A percentile compares a stretch with the other conserved stretches of the same genome.
Conservation (phyloP, 495 filamentous ascomycete species). For the Copromyces sp. region DNA sequence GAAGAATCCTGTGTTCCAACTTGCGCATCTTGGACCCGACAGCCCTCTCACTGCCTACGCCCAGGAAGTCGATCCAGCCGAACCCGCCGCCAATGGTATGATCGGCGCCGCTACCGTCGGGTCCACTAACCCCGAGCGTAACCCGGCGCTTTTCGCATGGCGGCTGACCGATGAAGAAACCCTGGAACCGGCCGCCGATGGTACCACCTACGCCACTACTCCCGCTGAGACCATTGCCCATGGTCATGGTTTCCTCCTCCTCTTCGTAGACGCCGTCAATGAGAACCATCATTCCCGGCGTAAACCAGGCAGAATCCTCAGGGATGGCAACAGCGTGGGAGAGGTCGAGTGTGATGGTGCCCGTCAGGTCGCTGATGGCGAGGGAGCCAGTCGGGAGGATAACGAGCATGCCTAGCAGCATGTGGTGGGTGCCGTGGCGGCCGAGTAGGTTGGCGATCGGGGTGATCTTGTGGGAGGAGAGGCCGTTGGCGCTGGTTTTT, state of each 20-base stretch:
- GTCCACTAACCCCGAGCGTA: conserved; percentile 57
- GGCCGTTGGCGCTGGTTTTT: conserved; percentile 41
- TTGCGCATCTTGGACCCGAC: conserved; percentile 72
- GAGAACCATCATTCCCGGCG: conserved; percentile 88
- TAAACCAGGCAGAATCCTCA: conserved; percentile 79
- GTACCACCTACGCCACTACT: conserved; percentile 75
- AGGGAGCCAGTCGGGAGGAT: conserved; percentile 74
- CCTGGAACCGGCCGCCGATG: conserved; percentile 82
- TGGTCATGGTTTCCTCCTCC: conserved; percentile 50
- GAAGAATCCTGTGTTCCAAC: conserved; percentile 46
- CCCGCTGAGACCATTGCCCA: conserved; percentile 56
- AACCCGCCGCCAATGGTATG: conserved; percentile 70
- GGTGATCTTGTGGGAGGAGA: conserved; percentile 77
- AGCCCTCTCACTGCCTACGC: conserved; percentile 81
- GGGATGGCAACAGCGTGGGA: conserved; percentile 72
- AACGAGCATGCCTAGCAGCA: conserved; percentile 76
- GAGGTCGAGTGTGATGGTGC: conserved; percentile 75
- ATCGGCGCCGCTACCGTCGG: conserved; percentile 35
- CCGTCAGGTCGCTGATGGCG: conserved; percentile 75
- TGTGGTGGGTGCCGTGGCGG: conserved; percentile 71
- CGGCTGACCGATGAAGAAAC: conserved; percentile 78
- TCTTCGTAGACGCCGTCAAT: conserved; percentile 94
- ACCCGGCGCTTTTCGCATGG: conserved; percentile 75
- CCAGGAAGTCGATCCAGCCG: conserved; percentile 94
- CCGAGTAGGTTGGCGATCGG: conserved; percentile 90